Evolutionary conservation across 1,284 basidiomycete genomes (phyloP), one percentile per base, ranked within the genome.

Genomic region (Taiwanofungus camphoratus): DNA sequence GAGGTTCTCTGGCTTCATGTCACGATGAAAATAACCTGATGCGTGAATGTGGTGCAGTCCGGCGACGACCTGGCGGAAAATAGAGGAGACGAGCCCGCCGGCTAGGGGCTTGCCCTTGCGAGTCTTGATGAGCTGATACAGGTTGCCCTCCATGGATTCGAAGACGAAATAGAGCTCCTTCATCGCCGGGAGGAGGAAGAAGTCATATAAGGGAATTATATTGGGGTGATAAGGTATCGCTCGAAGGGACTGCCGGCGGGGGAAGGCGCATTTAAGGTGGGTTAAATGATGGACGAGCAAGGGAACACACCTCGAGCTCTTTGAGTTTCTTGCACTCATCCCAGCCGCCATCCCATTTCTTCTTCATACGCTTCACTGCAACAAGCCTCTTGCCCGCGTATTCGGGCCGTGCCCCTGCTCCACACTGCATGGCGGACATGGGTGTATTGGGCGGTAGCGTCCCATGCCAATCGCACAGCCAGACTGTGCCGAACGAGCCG

Each of bases 1-100:
- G n/a, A 99, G 82, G 58, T 99, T 99, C 63, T 99, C 96, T 21
- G 96, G 96, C 67, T 99, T 99, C 92, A 99, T 95, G 66, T 99
- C 96, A 42, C 96, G 90, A 64, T 99, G 96, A 64, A 99, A 99
- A 67, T 96, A 99, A 45, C 95, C 95, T 37, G 86, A 74, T 13
- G 73, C 62, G 65, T 99, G 96, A 51, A 99, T 92, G 63, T 99
- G 96, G 58, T 92, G 74, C 27, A 99, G 76, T 24, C 96, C 96
- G 9, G 79, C 71, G 29, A 93, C 81, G 56, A 94, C 91, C 67
- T 99, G 96, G 45, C 82, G 81, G 64, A 97, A 96, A 58, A 98
- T 94, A 54, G 90, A 93, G 12, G 92, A 89, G 46, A 96, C 86
- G 52, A 99, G 83, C 46, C 96, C 96, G 26, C 92, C 89, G 13